Percentiles rank a stretch among this genome's conserved stretches.
Conservation (phyloP, 495 filamentous ascomycete genomes). For the Trichocladium antarcticum region DNA sequence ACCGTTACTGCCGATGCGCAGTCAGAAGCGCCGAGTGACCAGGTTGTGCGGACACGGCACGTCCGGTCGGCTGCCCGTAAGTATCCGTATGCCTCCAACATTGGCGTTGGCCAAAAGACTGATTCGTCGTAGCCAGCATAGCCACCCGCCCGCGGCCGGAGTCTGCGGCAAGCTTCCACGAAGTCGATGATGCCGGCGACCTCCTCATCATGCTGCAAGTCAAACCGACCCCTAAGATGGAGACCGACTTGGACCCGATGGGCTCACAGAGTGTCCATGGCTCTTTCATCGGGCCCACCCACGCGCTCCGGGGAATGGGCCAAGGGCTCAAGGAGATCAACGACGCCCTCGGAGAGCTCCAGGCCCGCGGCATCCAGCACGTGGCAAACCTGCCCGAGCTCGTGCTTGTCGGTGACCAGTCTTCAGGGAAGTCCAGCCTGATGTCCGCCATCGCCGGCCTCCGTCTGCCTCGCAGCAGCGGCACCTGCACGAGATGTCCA, state of each 20-base stretch:
- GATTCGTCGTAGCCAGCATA: slow-evolving; percentile 18
- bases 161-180: not conserved
- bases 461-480: slow-evolving; percentile 54
- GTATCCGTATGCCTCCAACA: not conserved
- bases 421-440: slow-evolving; percentile 66
- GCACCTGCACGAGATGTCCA: slow-evolving; percentile 66
- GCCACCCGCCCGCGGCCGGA: slow-evolving; percentile 7
- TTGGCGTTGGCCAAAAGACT: not conserved
- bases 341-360: slow-evolving; percentile 38
- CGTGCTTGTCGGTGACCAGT: slow-evolving; percentile 71
- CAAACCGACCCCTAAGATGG: not conserved
- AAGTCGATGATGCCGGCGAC: slow-evolving; percentile 7
- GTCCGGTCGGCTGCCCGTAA: slow-evolving; percentile 21
- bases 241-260: not conserved
- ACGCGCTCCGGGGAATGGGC: slow-evolving; percentile 32
- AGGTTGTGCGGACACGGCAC: not conserved
- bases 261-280: slow-evolving; percentile 8
- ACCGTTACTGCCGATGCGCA: not conserved
- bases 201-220: slow-evolving; percentile 17
- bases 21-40: slow-evolving; percentile 8
- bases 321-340: slow-evolving; percentile 36
- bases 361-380: slow-evolving; percentile 38
- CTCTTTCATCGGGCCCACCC: slow-evolving; percentile 28
- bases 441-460: slow-evolving; percentile 76
- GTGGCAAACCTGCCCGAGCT: slow-evolving; percentile 60